Base-by-base conservation (phyloP, 345 rosid species). In the Salix arbutifolia region DNA sequence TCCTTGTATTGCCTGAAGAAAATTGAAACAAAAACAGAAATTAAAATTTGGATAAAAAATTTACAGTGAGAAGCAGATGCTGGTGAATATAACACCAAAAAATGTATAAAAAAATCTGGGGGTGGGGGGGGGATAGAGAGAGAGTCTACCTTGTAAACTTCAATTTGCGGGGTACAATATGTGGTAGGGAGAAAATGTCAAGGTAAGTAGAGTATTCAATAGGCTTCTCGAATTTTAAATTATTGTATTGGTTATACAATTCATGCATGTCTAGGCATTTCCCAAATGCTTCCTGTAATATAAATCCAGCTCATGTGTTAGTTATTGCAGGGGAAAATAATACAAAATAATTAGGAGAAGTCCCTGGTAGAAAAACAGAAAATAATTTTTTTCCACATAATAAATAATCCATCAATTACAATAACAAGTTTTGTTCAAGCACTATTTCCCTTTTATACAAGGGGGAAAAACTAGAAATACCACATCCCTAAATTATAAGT, bases 211-310 rank as follows among this genome's bases (percentile, higher is more conserved):
- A 84, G 71, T 96, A 94, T 35, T 96, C 99, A 75, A 94, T 87
- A 69, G 83, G 89, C 79, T 91, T 88, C 77, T 98, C 99, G 40
- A 94, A 94, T 78, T 91, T 94, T 53, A 89, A 90, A 84, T 96
- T 94, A 78, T 90, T 85, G 75, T 88, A 94, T 74, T 85, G 94
- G 83, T 92, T 83, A 87, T 86, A 94, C 84, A 96, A 77, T 78
- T 94, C 98, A 74, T 94, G 99, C 89, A 96, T 70, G 85, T 96
- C 99, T 52, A 94, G 79, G 82, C 91, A 90, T 58, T 92, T 91
- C 58, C 97, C 99, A 74, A 73, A 72, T 8, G 97, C 94, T 89
- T 96, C 98, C 99, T 96, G 89, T 76, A 71, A 68, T 69, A 19
- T 35, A 73, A 72, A 73, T 10, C 53, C 70, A 76, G 33, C 76